Evolutionary conservation across 306 rosid genomes (phyloP).

Genomic region (Lathyrus tuberosus): DNA sequence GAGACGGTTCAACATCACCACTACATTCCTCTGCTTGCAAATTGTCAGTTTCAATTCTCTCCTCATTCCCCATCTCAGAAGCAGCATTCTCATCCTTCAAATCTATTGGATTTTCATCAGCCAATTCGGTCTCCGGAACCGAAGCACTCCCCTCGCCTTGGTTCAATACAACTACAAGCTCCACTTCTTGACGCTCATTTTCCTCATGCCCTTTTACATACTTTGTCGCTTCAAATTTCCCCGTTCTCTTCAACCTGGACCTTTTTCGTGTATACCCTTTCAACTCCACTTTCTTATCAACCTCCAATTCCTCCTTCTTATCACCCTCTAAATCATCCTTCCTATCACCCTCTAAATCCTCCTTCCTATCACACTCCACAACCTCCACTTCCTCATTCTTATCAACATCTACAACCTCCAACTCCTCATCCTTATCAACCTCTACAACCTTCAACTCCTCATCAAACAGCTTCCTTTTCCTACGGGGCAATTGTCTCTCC

Average conservation of each 20-base stretch:
- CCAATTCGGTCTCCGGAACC: conserved; percentile 33
- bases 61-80: conserved; percentile 36
- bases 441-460: conserved; percentile 37
- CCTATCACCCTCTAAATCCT: conserved; percentile 27
- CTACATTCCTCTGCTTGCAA: conserved; percentile 48
- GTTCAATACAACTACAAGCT: conserved; percentile 26
- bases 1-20: conserved; percentile 42
- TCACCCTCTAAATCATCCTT: conserved; percentile 41
- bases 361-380: background rate
- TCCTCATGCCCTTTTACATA: conserved; percentile 41
- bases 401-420: conserved; percentile 26
- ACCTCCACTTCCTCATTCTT: background rate
- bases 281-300: conserved; percentile 41
- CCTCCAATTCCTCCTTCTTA: conserved; percentile 34
- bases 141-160: conserved; percentile 40
- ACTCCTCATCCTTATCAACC: conserved; percentile 42
- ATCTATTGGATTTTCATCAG: conserved; percentile 38
- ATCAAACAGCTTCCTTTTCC: conserved; percentile 71
- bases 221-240: conserved; percentile 59
- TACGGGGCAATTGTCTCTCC: conserved; percentile 37
- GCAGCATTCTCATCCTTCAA: conserved; percentile 39
- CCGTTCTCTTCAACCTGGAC: conserved; percentile 61
- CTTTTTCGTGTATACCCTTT: conserved; percentile 52
- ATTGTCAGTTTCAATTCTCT: conserved; percentile 40
- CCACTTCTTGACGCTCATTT: conserved; percentile 47